phyloP scores from a whole-genome alignment of 73 alveolate genomes.

The Effrenium voratum region DNA sequence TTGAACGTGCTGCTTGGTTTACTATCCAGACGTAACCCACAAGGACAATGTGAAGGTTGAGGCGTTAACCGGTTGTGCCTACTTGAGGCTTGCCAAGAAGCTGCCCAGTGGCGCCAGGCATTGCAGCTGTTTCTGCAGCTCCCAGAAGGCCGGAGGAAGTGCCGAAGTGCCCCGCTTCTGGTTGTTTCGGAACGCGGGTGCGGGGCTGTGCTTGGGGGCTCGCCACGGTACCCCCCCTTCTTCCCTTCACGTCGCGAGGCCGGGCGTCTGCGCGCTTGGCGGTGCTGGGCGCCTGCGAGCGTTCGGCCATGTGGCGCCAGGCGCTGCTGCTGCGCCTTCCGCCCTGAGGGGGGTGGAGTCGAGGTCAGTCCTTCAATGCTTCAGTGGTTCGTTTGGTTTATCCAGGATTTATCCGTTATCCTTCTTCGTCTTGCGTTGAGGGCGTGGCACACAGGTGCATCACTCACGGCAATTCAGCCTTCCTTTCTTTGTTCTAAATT shows the following conservation, averaged over 20 bases:
- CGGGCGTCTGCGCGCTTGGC: background rate
- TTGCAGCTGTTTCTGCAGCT: background rate
- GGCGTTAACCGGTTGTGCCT: too few species aligned
- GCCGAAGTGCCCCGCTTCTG: background rate
- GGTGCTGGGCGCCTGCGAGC: slow-evolving; percentile 21
- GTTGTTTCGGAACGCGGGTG: background rate
- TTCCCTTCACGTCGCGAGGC: background rate
- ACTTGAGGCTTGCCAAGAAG: slow-evolving; percentile 6
- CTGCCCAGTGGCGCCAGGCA: slow-evolving; percentile 38
- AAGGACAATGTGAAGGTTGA: too few species aligned
- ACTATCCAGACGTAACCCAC: too few species aligned
- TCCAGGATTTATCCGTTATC: too few species aligned
- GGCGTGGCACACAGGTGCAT: too few species aligned
- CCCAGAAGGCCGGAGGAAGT: background rate
- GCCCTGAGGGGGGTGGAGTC: too few species aligned
- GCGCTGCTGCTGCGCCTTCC: slow-evolving; percentile 30
- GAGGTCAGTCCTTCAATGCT: too few species aligned
- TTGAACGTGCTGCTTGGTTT: background rate
- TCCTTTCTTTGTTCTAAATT: too few species aligned
- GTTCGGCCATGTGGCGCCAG: slow-evolving; percentile 10
- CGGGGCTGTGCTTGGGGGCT: background rate
- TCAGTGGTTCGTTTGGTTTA: too few species aligned
- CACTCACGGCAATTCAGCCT: too few species aligned
- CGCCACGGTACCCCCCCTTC: background rate
- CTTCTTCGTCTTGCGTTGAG: too few species aligned